Conservation (phyloP, 805 yeast species). For the Pichia gijzeniarum region DNA sequence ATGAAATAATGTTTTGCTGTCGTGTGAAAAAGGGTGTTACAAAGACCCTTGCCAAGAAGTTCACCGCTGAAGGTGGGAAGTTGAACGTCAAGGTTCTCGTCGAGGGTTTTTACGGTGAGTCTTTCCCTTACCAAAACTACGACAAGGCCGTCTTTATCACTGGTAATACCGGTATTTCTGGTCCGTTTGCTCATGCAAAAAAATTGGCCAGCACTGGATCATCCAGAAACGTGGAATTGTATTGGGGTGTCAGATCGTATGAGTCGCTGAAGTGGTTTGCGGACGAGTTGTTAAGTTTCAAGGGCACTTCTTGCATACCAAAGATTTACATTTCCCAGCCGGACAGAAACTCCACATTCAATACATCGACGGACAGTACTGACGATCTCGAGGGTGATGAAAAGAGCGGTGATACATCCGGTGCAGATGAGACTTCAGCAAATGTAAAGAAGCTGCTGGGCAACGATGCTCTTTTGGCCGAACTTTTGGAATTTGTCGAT, state of each 20-base stretch:
- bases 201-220: slow-evolving; percentile 28
- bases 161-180: slow-evolving; percentile 75
- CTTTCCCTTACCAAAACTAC: slow-evolving; percentile 43
- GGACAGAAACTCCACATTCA: background rate
- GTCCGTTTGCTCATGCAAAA: slow-evolving; percentile 39
- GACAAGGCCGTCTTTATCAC: slow-evolving; percentile 55
- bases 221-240: slow-evolving; percentile 37
- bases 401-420: background rate
- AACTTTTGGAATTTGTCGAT: slow-evolving; percentile 27
- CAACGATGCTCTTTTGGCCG: background rate
- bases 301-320: slow-evolving; percentile 31
- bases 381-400: background rate
- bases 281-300: slow-evolving; percentile 35
- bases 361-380: background rate
- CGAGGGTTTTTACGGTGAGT: slow-evolving; percentile 73
- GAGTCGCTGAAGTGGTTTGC: slow-evolving; percentile 45
- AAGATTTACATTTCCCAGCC: slow-evolving; percentile 39
- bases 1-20: slow-evolving; percentile 37
- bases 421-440: background rate
- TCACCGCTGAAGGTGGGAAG: slow-evolving; percentile 11
- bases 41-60: slow-evolving; percentile 30
- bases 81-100: slow-evolving; percentile 31
- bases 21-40: slow-evolving; percentile 58
- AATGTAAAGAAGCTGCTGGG: background rate
- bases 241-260: slow-evolving; percentile 59